Conservation (phyloP, 1,284 basidiomycete genomes). For the Caloboletus inedulis region DNA sequence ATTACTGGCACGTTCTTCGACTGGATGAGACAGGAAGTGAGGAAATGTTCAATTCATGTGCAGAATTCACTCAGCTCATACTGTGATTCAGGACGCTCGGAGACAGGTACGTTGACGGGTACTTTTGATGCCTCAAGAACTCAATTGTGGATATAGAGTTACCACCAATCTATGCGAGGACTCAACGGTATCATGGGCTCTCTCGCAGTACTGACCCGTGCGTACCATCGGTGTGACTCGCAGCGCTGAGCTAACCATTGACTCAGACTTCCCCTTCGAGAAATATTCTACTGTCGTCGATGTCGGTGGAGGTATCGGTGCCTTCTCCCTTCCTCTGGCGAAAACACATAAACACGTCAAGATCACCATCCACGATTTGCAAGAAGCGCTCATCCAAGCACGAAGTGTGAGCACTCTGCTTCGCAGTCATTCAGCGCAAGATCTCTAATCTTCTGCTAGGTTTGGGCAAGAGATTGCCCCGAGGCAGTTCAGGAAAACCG, state of each 20-base stretch:
- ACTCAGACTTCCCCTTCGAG: conserved; percentile 29
- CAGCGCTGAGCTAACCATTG: background rate
- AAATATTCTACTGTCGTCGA: conserved; percentile 29
- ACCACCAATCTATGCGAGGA: conserved; percentile 27
- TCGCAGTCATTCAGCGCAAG: background rate
- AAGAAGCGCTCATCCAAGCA: conserved; percentile 24
- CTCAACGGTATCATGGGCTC: conserved; percentile 26
- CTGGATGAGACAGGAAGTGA: conserved; percentile 26
- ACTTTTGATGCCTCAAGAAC: background rate
- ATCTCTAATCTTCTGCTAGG: conserved; percentile 12
- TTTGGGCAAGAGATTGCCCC: conserved; percentile 26
- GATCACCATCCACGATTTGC: conserved; percentile 32
- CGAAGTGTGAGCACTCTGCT: conserved; percentile 15
- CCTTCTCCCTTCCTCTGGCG: conserved; percentile 29
- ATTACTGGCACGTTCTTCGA: conserved; percentile 30
- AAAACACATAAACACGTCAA: conserved; percentile 26
- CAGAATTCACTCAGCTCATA: background rate
- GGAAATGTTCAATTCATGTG: background rate
- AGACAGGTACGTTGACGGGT: conserved; percentile 18
- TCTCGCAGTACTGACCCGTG: conserved; percentile 26
- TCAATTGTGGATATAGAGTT: conserved; percentile 14
- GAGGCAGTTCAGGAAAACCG: conserved; percentile 24
- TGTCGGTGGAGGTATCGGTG: conserved; percentile 35
- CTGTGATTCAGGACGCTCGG: conserved; percentile 7
- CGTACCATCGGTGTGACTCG: background rate